A percentile compares a stretch with the other conserved stretches of the same genome.
phyloP scores from a whole-genome alignment of 2,329 filamentous ascomycete genomes.

The Pseudovirgaria hyperparasitica region DNA sequence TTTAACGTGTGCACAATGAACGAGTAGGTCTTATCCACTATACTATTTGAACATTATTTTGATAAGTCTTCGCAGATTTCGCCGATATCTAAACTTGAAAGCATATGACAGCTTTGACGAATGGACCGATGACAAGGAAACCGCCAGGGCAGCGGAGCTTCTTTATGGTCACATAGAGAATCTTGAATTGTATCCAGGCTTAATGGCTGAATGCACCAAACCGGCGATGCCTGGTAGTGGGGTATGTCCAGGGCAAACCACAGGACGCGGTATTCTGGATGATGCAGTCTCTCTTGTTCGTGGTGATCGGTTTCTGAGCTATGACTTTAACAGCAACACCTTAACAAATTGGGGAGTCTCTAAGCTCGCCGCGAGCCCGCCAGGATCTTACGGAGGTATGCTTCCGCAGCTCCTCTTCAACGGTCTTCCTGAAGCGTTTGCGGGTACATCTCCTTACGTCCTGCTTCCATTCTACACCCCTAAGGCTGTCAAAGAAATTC shows the following conservation, averaged over 20 bases:
- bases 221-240: constrained; percentile 34
- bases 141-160: constrained; percentile 29
- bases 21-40: constrained; percentile 27
- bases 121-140: constrained; percentile 28
- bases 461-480: constrained; percentile 41
- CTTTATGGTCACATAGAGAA: constrained; percentile 37
- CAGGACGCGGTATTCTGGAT: constrained; percentile 37
- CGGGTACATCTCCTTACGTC: constrained; percentile 36
- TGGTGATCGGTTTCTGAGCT: constrained; percentile 21
- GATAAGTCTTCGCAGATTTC: constrained; percentile 9
- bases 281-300: constrained; percentile 30
- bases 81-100: constrained; percentile 13
- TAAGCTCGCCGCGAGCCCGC: constrained; percentile 24
- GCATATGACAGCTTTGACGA: constrained; percentile 11
- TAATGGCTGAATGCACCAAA: constrained; percentile 42
- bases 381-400: constrained; percentile 35
- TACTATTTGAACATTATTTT: not conserved
- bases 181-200: constrained; percentile 46
- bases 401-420: constrained; percentile 30
- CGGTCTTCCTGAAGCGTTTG: constrained; percentile 34
- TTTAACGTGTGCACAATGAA: constrained; percentile 37
- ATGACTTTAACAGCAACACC: constrained; percentile 36
- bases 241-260: constrained; percentile 46
- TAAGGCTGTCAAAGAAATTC: constrained; percentile 32
- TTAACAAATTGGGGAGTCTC: constrained; percentile 39